phyloP scores from a whole-genome alignment of 2,329 filamentous ascomycete genomes.

The Diaporthe destruens region DNA sequence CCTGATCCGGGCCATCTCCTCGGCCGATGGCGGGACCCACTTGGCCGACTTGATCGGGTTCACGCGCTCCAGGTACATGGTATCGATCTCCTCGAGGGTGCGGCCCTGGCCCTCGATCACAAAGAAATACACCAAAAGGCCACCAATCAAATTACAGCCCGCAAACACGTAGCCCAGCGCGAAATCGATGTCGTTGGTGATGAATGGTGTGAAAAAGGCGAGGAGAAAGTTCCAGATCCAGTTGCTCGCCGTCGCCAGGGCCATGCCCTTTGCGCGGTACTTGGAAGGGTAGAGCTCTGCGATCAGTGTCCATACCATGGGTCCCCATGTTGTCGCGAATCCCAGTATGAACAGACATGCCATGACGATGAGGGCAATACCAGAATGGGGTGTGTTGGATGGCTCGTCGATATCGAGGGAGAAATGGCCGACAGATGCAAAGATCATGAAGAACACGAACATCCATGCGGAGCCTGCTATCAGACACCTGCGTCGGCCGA shows the following conservation, averaged over 20 bases:
- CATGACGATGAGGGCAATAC: constrained; percentile 73
- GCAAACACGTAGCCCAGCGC: constrained; percentile 83
- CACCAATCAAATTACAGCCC: constrained; percentile 74
- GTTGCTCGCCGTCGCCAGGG: constrained; percentile 71
- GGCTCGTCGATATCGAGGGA: constrained; percentile 55
- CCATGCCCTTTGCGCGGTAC: constrained; percentile 72
- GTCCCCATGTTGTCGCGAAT: constrained; percentile 77
- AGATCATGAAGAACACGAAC: constrained; percentile 71
- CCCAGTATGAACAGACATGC: constrained; percentile 73
- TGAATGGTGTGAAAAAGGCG: constrained; percentile 85
- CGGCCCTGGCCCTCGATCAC: constrained; percentile 80
- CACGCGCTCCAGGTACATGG: constrained; percentile 78
- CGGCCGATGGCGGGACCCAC: constrained; percentile 62
- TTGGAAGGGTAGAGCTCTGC: constrained; percentile 75
- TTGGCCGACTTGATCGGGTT: constrained; percentile 71
- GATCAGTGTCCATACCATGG: constrained; percentile 74
- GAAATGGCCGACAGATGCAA: constrained; percentile 66
- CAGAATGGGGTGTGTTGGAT: constrained; percentile 55
- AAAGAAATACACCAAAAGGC: constrained; percentile 80
- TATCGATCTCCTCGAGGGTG: constrained; percentile 83
- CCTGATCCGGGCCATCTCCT: constrained; percentile 58
- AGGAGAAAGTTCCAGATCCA: constrained; percentile 82
- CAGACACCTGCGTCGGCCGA: constrained; percentile 73
- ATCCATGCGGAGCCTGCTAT: constrained; percentile 73
- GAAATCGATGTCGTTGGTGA: constrained; percentile 78